These are phyloP conservation scores for Cochlearia excelsa DNA, from an alignment of 345 rosid species.

Conservation along the genomic window DNA sequence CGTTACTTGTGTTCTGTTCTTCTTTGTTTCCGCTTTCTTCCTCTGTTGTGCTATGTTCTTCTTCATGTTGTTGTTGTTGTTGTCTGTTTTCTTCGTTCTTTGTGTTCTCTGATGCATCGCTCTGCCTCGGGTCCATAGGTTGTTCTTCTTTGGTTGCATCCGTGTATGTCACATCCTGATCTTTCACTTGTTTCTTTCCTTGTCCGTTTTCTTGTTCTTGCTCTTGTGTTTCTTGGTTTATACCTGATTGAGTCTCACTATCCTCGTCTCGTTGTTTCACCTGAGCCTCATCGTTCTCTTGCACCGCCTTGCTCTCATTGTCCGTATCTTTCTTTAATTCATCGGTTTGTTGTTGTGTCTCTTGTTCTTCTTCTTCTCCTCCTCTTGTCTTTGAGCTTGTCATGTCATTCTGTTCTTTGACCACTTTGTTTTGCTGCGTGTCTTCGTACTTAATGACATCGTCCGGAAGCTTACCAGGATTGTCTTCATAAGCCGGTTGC, in stretches of 20 bases:
- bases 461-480: conserved; percentile 76
- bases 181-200: conserved; percentile 20
- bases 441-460: conserved; percentile 73
- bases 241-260: conserved; percentile 37
- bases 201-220: conserved; percentile 27
- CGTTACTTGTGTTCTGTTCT: conserved; percentile 20
- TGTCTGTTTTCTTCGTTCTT: conserved; percentile 26
- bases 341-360: conserved; percentile 24
- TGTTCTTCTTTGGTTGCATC: conserved; percentile 39
- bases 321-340: conserved; percentile 20
- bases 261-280: conserved; percentile 45
- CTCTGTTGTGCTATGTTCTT: conserved; percentile 28
- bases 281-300: conserved; percentile 23
- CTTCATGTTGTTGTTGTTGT: conserved; percentile 14
- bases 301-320: conserved; percentile 4
- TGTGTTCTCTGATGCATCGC: conserved; percentile 28
- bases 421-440: conserved; percentile 20
- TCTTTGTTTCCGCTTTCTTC: conserved; percentile 27
- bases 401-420: conserved; percentile 27
- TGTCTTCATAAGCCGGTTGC: conserved; percentile 56
- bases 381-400: conserved; percentile 1
- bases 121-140: conserved; percentile 24
- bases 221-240: conserved; percentile 28
- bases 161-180: conserved; percentile 21
- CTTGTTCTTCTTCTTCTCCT: too few species aligned